Base-by-base conservation (phyloP, 352 stramenopile species). In the Phytopythium mirpurense region DNA sequence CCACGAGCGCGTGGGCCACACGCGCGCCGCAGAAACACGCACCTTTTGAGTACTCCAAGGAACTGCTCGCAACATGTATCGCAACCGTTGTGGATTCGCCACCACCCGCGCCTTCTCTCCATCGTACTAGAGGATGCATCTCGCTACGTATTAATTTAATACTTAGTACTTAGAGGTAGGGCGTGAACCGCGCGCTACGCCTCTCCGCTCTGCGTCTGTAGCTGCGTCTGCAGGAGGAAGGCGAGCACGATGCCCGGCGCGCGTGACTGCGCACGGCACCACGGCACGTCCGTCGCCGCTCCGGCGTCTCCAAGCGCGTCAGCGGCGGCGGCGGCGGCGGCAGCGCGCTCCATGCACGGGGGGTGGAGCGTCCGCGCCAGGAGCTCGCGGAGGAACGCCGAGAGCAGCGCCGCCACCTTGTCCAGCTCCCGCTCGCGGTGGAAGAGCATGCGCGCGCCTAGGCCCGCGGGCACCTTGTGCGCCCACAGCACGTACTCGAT, bases 401-500 rank as follows among this genome's bases (percentile, higher is more conserved):
- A 45, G 27, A 56, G 50, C 37, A 48, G 2, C 5, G 31, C 26
- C n/a, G 27, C 29, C n/a, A 40, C 41, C 12, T 36, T 34, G 19
- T 34, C 31, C 3, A 43, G 21, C 32, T 53, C 46, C 1, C 21
- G 46, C 3, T 53, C 46, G 46, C n/a, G 46, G 19, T 53, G 31
- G 46, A 53, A 53, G 1, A 53, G 46, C 46, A 53, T 19, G n/a
- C 46, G 31, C 31, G 21, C 12, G 1, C 46, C 46, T 9, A 53
- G 9, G 2, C 46, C 46, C 1, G 34, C 31, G 3, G 46, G 46
- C 0, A 32, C 15, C 27, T 36, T 34, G 37, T 56, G 14, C 5
- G 26, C 63, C 43, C 67, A 50, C 16, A 72, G 56, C 44, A 62
- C 67, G 14, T 67, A 57, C 23, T 69, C 50, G 11, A 72, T 57